phyloP scores from a whole-genome alignment of 306 rosid genomes.

The Medicago ruthenica region DNA sequence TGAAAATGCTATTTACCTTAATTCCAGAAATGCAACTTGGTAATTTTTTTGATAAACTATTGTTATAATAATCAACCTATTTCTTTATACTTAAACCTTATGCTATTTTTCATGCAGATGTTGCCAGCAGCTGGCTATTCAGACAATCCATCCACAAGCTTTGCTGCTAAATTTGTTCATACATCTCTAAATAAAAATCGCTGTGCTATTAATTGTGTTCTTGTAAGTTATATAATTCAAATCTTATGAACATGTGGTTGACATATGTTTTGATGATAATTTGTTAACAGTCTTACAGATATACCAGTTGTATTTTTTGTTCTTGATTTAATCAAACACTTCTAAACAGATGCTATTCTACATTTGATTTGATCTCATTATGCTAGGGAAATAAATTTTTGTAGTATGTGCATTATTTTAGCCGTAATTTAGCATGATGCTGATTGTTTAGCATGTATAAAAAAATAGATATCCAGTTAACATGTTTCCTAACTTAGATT shows the following conservation, averaged over 20 bases:
- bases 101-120: constrained; percentile 64
- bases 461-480: background rate
- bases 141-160: constrained; percentile 96
- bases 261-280: constrained; percentile 27
- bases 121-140: constrained; percentile 87
- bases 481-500: background rate
- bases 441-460: background rate
- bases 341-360: constrained; percentile 18
- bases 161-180: constrained; percentile 93
- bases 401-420: constrained; percentile 23
- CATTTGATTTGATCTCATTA: constrained; percentile 27
- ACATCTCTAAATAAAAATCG: constrained; percentile 96
- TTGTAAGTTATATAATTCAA: constrained; percentile 67
- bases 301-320: constrained; percentile 21
- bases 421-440: background rate
- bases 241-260: constrained; percentile 25
- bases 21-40: constrained; percentile 12
- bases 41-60: background rate
- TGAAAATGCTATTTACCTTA: constrained; percentile 21
- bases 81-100: constrained; percentile 27
- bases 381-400: constrained; percentile 22
- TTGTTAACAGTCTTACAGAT: constrained; percentile 15
- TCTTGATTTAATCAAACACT: constrained; percentile 22
- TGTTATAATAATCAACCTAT: constrained; percentile 16
- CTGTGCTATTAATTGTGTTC: constrained; percentile 85